These are phyloP conservation scores for Chaetomidium leptoderma DNA, from an alignment of 495 filamentous ascomycete species.

Conservation along the genomic window DNA sequence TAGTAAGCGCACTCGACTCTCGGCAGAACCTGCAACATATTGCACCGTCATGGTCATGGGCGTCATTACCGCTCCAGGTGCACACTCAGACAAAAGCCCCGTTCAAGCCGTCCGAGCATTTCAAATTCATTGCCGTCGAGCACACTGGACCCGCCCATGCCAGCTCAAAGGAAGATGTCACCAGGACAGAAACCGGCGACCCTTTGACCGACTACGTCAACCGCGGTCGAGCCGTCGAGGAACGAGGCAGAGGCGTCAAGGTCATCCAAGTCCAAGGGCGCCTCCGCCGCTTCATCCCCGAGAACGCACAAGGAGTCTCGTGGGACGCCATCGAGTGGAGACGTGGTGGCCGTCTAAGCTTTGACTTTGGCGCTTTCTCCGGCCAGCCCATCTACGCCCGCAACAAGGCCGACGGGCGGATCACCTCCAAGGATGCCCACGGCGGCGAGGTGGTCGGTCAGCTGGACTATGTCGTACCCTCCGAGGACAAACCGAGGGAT, in stretches of 20 bases:
- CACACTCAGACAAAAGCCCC: conserved; percentile 21
- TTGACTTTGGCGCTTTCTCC: conserved; percentile 25
- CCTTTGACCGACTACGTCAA: conserved; percentile 4
- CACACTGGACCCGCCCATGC: not conserved
- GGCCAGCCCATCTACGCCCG: conserved; percentile 23
- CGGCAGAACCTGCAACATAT: conserved; percentile 22
- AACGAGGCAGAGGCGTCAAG: conserved; percentile 26
- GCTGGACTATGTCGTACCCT: conserved; percentile 25
- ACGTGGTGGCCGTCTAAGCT: conserved; percentile 14
- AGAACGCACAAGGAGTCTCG: conserved; percentile 11
- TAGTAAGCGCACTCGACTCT: conserved; percentile 19
- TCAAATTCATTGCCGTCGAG: conserved; percentile 21
- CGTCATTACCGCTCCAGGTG: conserved; percentile 26
- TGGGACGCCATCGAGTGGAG: conserved; percentile 27
- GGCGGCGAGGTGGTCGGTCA: conserved; percentile 31
- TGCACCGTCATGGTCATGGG: conserved; percentile 35
- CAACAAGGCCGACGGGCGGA: conserved; percentile 21
- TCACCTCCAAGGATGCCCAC: conserved; percentile 31
- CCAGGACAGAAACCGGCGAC: not conserved
- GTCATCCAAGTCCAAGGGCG: conserved; percentile 26
- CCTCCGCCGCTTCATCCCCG: conserved; percentile 27
- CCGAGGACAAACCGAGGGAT: not conserved
- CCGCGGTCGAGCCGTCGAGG: conserved; percentile 20
- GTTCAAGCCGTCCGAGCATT: conserved; percentile 24
- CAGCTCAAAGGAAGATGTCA: not conserved